Percentiles rank a stretch among this genome's conserved stretches.
These are phyloP conservation scores for Kuraishia borneana DNA, from an alignment of 805 yeast genomes.

Conservation along the genomic window DNA sequence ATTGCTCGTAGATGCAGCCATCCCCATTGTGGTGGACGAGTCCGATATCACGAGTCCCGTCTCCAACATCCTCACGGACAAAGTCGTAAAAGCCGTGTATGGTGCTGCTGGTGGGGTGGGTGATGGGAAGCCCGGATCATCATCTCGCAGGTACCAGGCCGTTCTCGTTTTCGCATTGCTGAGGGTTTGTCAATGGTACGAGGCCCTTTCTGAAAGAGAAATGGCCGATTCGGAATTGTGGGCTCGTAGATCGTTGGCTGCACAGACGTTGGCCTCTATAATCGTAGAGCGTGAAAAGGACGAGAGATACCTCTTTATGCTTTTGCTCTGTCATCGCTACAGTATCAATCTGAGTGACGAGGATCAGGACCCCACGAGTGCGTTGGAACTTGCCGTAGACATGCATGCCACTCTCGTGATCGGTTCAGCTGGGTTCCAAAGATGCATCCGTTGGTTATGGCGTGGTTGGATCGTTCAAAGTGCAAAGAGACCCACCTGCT, in stretches of 20 bases:
- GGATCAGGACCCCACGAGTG: conserved; percentile 59
- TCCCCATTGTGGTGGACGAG: conserved; percentile 53
- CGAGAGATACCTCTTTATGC: conserved; percentile 55
- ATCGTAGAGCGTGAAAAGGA: conserved; percentile 54
- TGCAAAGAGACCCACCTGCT: conserved; percentile 55
- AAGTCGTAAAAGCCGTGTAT: conserved; percentile 47
- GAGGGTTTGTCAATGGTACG: conserved; percentile 74
- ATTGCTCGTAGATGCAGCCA: conserved; percentile 54
- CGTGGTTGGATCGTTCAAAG: conserved; percentile 85
- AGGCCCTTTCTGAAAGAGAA: conserved; percentile 44
- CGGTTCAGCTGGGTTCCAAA: conserved; percentile 72
- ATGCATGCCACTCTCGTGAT: conserved; percentile 71
- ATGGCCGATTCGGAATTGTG: conserved; percentile 60
- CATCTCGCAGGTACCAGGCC: conserved; percentile 54
- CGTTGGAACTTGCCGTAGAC: conserved; percentile 78
- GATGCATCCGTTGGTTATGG: conserved; percentile 88
- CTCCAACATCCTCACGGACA: conserved; percentile 46
- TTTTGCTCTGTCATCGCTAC: conserved; percentile 70
- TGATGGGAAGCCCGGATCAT: conserved; percentile 38
- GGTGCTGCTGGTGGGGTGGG: conserved; percentile 79
- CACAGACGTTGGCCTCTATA: conserved; percentile 60
- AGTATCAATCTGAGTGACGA: conserved; percentile 49
- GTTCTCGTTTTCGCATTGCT: conserved; percentile 59
- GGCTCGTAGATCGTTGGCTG: conserved; percentile 50
- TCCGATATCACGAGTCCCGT: conserved; percentile 39